Evolutionary conservation across 2,329 filamentous ascomycete genomes (phyloP).

Genomic region (Aspergillus sp.): DNA sequence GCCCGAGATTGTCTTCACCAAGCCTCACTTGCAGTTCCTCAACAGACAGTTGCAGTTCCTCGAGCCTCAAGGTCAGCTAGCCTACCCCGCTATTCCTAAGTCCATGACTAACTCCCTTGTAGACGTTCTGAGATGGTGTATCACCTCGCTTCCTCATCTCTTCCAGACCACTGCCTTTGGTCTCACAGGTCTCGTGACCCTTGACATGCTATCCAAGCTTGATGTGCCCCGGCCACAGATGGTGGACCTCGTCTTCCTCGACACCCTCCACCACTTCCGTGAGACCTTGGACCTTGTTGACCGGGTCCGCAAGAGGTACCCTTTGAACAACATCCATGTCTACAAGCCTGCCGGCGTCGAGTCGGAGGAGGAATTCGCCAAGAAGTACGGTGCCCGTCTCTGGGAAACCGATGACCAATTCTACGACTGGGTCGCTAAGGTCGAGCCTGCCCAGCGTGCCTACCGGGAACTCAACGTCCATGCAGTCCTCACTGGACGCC

Average conservation of each 20-base stretch:
- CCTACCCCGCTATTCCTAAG: constrained; percentile 6
- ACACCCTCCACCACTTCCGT: constrained; percentile 76
- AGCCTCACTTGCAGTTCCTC: constrained; percentile 81
- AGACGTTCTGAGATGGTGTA: constrained; percentile 90
- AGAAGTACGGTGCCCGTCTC: constrained; percentile 72
- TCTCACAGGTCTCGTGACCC: constrained; percentile 71
- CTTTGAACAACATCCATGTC: constrained; percentile 74
- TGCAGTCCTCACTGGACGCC: constrained; percentile 86
- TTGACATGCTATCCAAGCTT: constrained; percentile 62
- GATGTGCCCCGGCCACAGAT: constrained; percentile 44
- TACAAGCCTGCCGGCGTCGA: constrained; percentile 79
- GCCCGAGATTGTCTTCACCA: constrained; percentile 78
- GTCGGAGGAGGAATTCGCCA: constrained; percentile 71
- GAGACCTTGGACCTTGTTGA: constrained; percentile 73
- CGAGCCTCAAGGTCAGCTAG: constrained; percentile 63
- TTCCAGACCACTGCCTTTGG: constrained; percentile 85
- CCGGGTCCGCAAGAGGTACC: constrained; percentile 70
- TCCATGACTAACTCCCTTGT: constrained; percentile 7
- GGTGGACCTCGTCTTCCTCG: constrained; percentile 64
- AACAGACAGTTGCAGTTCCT: constrained; percentile 86
- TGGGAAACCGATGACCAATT: constrained; percentile 84
- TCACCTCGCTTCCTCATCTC: constrained; percentile 81
- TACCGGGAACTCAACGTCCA: constrained; percentile 83
- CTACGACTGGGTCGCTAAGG: constrained; percentile 97
- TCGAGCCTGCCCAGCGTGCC: constrained; percentile 89